phyloP scores from a whole-genome alignment of 495 filamentous ascomycete genomes.

The Hyaloscypha finlandica region DNA sequence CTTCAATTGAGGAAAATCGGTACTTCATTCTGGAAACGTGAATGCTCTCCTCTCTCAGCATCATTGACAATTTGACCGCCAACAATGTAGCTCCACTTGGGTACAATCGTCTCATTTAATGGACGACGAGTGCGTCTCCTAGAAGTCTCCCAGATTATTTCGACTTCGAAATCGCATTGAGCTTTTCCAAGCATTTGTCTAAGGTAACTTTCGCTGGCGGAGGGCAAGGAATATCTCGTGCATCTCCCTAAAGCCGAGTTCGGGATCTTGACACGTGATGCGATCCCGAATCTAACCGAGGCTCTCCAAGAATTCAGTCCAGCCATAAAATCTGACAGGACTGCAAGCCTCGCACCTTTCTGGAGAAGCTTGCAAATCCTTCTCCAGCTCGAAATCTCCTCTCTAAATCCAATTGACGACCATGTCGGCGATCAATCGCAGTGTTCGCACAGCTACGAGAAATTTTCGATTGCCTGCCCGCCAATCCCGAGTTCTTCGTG shows the following conservation, averaged over 20 bases:
- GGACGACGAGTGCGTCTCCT: too few relatives aligned
- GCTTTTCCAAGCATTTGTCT: too few relatives aligned
- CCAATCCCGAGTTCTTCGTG: slow-evolving; percentile 32
- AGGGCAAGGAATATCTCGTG: too few relatives aligned
- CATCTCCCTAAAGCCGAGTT: background rate
- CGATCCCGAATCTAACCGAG: background rate
- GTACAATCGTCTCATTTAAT: too few relatives aligned
- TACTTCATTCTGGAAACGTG: too few relatives aligned
- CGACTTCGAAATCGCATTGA: too few relatives aligned
- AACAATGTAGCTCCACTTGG: too few relatives aligned
- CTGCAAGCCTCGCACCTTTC: background rate
- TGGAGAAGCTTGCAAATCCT: slow-evolving; percentile 3
- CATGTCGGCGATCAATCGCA: slow-evolving; percentile 34
- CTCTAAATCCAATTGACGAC: slow-evolving; percentile 26
- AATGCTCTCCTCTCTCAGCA: too few relatives aligned
- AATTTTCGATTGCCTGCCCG: slow-evolving; percentile 29
- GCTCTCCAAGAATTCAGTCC: background rate
- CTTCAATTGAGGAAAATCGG: too few relatives aligned
- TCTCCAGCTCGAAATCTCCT: slow-evolving; percentile 15
- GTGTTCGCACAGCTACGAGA: slow-evolving; percentile 32
- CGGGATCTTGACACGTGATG: background rate
- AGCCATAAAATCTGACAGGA: background rate
- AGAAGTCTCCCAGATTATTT: too few relatives aligned
- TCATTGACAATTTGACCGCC: too few relatives aligned
- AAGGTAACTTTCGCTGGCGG: too few relatives aligned